Evolutionary conservation across 2,329 filamentous ascomycete species (phyloP), one percentile per base, ranked within the genome.

Genomic region (Xylariaceae sp.): DNA sequence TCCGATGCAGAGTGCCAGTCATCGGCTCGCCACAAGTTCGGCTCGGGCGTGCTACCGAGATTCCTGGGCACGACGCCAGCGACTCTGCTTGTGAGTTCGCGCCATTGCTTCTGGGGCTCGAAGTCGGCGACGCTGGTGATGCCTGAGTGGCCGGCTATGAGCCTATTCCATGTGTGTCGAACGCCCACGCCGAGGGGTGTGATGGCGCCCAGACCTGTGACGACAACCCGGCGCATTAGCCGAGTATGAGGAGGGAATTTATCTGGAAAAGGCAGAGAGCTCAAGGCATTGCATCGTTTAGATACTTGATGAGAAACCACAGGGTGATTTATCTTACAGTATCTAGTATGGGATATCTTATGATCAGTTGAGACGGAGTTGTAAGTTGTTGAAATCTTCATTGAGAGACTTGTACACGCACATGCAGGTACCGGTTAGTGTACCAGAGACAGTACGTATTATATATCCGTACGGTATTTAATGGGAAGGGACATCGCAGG

Each of bases 101-200:
- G 79, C 81, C 92, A 96, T 65, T 73, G 73, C 34, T 70, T 78
- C 73, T 63, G 79, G 63, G 75, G 86, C 61, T 80, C 83, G 55
- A 84, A 80, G 59, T 83, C 73, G 59, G 81, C 82, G 55, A 94
- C 82, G 67, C 89, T 93, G 59, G 86, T 81, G 67, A 99, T 85
- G 64, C 92, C 94, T 62, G 88, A 92, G 45, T 92, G 81, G 50
- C 90, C 86, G 48, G 89, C 85, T 35, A 97, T 74, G 48, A 99
- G 84, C 56, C 89, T 87, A 61, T 77, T 81, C 94, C 94, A 99
- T 62, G 90, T 90, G 58, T 79, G 84, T 65, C 84, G 85, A 64
- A 89, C 81, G 62, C 92, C 91, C 60, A 95, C 85, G 62, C 90
- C 92, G 30, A 97, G 79, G 60, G 92, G 92, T 66, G 89, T 91